Base-by-base conservation (phyloP, 148 eudicot genomes). In the Vaccinium macrocarpon region DNA sequence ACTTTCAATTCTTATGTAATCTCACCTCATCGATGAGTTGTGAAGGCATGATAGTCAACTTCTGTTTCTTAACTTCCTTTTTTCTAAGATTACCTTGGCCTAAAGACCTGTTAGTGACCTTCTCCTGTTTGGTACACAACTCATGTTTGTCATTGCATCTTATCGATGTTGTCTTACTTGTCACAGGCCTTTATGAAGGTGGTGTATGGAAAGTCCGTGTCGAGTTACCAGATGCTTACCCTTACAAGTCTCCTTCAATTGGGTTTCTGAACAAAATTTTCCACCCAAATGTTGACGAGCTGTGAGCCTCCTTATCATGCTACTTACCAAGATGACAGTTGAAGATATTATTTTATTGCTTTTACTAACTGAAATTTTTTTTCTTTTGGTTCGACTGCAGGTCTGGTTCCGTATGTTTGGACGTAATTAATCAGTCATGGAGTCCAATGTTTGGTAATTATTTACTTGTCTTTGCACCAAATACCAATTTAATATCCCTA, bases 351-450 rank as follows among this genome's bases (percentile, higher is more conserved):
- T 49, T 49, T 74, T 42, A 32, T 51, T 49, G 21, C 25, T 81
- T 49, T 82, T 79, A 46, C 78, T 75, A 8, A 48, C 51, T 42
- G 6, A 23, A 38, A n/a, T n/a, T 16, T 21, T 8, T 42, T 19
- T 42, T 12, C 78, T 83, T 82, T 82, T 55, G 82, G 82, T 49
- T 68, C n/a, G 8, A 82, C 21, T 85, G 82, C 94, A 94, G 98
- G 93, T 94, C 98, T 64, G 98, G 98, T 74, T 93, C 98, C 13
- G 94, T 94, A 32, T 94, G 98, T 89, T 94, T 94, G 93, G 98
- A 94, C 84, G 98, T 94, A n/a, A 94, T 94, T 51, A 94, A 94
- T 84, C 98, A 94, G 82, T 90, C 98, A 12, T 94, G 98, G 98
- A 94, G 98, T 88, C 98, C 98, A 62, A 94, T 94, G 98, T 94